Evolutionary conservation across 768 basidiomycete species (phyloP), one percentile per base, ranked within the genome.

Genomic region (Suillus variegatus): DNA sequence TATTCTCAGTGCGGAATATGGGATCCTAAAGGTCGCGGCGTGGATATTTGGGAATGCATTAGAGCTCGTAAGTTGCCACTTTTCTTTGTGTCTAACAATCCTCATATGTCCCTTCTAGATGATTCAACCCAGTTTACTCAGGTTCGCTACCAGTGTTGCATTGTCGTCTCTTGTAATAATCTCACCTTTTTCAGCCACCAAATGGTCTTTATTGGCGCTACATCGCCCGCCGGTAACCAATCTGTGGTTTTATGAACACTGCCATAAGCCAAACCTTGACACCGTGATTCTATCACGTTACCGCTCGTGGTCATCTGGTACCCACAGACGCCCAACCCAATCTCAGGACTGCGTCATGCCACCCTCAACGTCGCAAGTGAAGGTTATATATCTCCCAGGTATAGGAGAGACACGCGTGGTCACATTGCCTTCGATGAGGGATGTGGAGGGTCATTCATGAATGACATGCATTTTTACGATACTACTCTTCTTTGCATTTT

Each of bases 1-100:
- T 82, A 85, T 73, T 85, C 85, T 66, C 90, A 92, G 72, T 91
- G 90, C 74, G 86, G 86, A 63, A 82, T 88, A 16, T 92, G 89
- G 90, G 87, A 91, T 76, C 77, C 84, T 28, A 84, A 82, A 75
- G 82, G 85, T 61, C 84, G 85, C 47, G 86, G 88, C 35, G 90
- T 92, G 49, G 88, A 90, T 64, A 84, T 92, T 63, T 92, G 89
- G 89, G 89, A 92, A 71, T 92, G 90, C 73, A 79, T 91, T 62
- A 77, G 81, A 75, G 84, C 85, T 70, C 90, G 90, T 91, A 76
- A 77, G 88, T 57, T 61, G 44, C 67, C 61, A 35, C 46, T 64
- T 40, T 63, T 51, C n/a, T 22, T 56, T 22, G 47, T n/a, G 44
- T 22, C 28, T 46, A 49, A 20, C 60, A 54, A 14, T 43, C 6